A percentile compares a stretch with the other conserved stretches of the same genome.
phyloP scores from a whole-genome alignment of 2,329 filamentous ascomycete species.

The Tolypocladium ovalisporum region DNA sequence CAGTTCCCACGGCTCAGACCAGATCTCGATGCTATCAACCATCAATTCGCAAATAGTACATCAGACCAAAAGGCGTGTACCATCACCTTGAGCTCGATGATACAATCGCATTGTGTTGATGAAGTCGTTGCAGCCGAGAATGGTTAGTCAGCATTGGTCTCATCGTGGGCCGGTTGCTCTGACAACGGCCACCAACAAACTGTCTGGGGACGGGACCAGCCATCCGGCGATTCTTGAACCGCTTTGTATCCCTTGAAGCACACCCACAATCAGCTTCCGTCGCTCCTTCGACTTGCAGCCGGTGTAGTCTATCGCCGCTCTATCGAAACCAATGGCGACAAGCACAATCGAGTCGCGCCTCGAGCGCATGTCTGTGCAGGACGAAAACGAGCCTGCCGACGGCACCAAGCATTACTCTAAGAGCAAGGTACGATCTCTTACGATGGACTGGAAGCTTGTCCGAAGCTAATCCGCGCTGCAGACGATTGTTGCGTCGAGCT shows the following conservation, averaged over 20 bases:
- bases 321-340: slow-evolving; percentile 47
- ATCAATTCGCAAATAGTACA: no score
- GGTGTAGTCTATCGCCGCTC: background rate
- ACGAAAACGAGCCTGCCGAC: slow-evolving; percentile 64
- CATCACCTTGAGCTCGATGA: background rate
- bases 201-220: background rate
- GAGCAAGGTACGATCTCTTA: slow-evolving; percentile 50
- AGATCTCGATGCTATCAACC: no score
- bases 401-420: slow-evolving; percentile 52
- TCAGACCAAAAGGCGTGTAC: no score
- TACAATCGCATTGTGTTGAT: background rate
- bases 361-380: slow-evolving; percentile 79
- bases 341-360: slow-evolving; percentile 76
- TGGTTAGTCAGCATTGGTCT: background rate
- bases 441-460: slow-evolving; percentile 9
- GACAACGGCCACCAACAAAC: background rate
- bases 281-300: background rate
- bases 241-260: background rate
- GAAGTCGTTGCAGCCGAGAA: background rate
- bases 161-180: background rate
- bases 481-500: slow-evolving; percentile 18
- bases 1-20: background rate
- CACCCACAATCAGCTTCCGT: background rate
- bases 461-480: slow-evolving; percentile 22
- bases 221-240: background rate